phyloP scores from a whole-genome alignment of 352 stramenopile genomes.

The Plasmopara halstedii region DNA sequence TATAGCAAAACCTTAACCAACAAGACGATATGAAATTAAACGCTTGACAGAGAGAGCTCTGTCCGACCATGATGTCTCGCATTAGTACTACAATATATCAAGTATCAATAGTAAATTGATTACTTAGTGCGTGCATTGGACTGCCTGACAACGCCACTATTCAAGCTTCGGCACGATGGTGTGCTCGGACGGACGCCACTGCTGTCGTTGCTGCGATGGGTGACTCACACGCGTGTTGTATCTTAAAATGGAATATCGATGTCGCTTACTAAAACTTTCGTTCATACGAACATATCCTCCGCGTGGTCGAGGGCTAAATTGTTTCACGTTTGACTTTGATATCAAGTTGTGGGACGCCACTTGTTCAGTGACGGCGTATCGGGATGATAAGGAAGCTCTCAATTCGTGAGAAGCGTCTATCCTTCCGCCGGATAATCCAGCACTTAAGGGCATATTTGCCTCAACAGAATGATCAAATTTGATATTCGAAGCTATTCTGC shows the following conservation, averaged over 20 bases:
- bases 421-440: not conserved
- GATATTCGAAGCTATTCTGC: conserved; percentile 3
- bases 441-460: not conserved
- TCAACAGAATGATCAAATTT: not conserved
- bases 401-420: conserved; percentile 4
- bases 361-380: conserved; percentile 13
- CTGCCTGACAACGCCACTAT: conserved; percentile 2
- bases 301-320: conserved; percentile 11
- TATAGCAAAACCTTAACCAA: no score
- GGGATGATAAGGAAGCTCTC: conserved; percentile 16
- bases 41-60: conserved; percentile 17
- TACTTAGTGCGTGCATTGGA: not conserved
- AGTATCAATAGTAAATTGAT: not conserved
- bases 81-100: no score
- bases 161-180: conserved; percentile 6
- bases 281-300: conserved; percentile 3
- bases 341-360: conserved; percentile 1
- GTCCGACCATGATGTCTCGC: no score
- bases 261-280: conserved; percentile 7
- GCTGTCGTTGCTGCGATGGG: conserved; percentile 4
- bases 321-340: conserved; percentile 12
- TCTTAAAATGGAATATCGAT: conserved; percentile 7
- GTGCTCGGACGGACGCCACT: conserved; percentile 14
- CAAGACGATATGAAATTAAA: conserved; percentile 34
- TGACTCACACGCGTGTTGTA: conserved; percentile 3